These are phyloP conservation scores for Melaleuca quinquenervia DNA, from an alignment of 345 rosid species.

Conservation along the genomic window DNA sequence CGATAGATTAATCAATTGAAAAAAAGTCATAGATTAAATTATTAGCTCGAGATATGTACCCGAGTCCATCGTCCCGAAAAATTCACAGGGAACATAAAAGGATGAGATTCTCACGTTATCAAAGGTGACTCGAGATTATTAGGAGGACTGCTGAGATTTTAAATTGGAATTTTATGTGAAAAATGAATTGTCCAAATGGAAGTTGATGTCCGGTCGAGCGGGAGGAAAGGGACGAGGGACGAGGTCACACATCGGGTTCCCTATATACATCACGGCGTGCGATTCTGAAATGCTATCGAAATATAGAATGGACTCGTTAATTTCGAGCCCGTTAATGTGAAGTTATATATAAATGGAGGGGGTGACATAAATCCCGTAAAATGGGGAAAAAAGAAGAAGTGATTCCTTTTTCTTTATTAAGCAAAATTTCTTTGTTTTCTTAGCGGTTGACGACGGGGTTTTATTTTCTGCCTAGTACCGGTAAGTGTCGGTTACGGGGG, in stretches of 20 bases:
- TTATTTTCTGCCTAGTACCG: not conserved
- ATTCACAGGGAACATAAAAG: not conserved
- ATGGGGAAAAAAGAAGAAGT: no score
- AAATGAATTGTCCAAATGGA: no score
- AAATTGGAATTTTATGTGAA: no score
- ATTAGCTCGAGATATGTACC: no score
- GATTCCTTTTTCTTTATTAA: no score
- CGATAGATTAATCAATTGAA: rapidly evolving
- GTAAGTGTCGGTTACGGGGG: not conserved
- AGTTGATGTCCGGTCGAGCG: no score
- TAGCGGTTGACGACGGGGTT: not conserved
- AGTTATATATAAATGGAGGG: no score
- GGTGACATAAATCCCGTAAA: no score
- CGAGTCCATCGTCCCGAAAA: rapidly evolving
- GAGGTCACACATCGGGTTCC: rapidly evolving
- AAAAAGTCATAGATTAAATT: rapidly evolving
- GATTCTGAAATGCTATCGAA: not conserved
- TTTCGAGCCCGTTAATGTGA: not conserved
- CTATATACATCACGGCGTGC: rapidly evolving
- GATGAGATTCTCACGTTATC: rapidly evolving
- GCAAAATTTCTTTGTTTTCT: not conserved
- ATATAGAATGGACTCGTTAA: not conserved
- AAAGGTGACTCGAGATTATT: no score
- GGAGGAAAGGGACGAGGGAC: not conserved
- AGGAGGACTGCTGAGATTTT: no score